Evolutionary conservation across 306 rosid species (phyloP).

Genomic region (Carpinus fangiana): DNA sequence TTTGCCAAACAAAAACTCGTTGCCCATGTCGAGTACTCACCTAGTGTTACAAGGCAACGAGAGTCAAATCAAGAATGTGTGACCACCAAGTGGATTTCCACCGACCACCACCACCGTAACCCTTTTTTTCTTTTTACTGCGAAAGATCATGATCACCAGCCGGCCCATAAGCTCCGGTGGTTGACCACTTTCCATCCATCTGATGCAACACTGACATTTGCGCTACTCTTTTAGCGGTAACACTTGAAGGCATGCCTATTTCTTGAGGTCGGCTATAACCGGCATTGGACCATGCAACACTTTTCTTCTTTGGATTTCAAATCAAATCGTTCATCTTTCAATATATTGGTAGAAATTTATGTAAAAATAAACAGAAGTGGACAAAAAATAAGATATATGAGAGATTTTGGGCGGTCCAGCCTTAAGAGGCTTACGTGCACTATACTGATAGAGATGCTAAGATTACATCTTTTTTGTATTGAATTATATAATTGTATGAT

Average conservation of each 20-base stretch:
- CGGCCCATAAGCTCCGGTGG: not conserved
- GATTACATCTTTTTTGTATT: no score
- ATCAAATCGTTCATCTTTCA: not conserved
- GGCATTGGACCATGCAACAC: conserved; percentile 17
- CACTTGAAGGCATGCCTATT: conserved; percentile 28
- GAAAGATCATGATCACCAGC: not conserved
- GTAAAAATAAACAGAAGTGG: no score
- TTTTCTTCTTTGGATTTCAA: not conserved
- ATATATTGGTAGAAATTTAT: not conserved
- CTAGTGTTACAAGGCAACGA: conserved; percentile 3
- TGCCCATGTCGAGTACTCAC: not conserved
- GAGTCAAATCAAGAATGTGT: conserved; percentile 16
- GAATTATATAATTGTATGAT: no score
- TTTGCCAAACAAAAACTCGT: not conserved
- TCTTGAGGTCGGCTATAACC: conserved; percentile 22
- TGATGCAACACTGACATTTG: conserved; percentile 36
- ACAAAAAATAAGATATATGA: no score
- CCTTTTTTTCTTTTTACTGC: not conserved
- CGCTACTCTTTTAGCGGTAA: conserved; percentile 17
- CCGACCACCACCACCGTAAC: conserved; percentile 26
- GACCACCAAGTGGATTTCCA: conserved; percentile 39
- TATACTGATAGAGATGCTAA: no score
- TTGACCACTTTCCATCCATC: conserved; percentile 41
- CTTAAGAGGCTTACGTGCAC: no score
- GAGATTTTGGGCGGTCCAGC: no score